Evolutionary conservation across 441 rosid species (phyloP).

Genomic region (Brassica balearica): DNA sequence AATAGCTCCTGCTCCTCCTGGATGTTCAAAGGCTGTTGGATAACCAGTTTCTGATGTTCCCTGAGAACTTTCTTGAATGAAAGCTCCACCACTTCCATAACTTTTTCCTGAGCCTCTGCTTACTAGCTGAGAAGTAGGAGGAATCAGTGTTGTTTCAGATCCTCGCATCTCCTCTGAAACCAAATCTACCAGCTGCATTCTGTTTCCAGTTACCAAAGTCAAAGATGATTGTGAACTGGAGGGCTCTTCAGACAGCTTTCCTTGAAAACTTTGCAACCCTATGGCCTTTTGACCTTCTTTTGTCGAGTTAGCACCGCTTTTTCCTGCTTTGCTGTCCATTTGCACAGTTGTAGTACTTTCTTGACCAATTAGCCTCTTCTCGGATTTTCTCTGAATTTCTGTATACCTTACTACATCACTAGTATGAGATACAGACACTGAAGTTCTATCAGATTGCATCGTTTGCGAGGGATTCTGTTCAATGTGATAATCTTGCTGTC

Average conservation of each 20-base stretch:
- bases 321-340: conserved; percentile 45
- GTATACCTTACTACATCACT: conserved; percentile 43
- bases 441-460: conserved; percentile 51
- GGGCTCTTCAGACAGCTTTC: conserved; percentile 45
- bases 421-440: conserved; percentile 51
- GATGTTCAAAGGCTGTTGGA: conserved; percentile 37
- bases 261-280: conserved; percentile 43
- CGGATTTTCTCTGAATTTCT: conserved; percentile 53
- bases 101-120: conserved; percentile 47
- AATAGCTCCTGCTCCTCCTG: conserved; percentile 45
- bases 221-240: conserved; percentile 56
- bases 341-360: conserved; percentile 47
- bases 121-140: conserved; percentile 66
- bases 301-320: conserved; percentile 11
- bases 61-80: conserved; percentile 47
- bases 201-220: conserved; percentile 45
- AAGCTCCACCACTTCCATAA: conserved; percentile 41
- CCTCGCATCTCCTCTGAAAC: conserved; percentile 49
- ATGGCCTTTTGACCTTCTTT: conserved; percentile 40
- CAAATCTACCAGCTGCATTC: conserved; percentile 47
- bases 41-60: conserved; percentile 56
- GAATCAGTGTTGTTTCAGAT: conserved; percentile 55
- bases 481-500: conserved; percentile 45
- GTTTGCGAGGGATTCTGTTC: conserved; percentile 48
- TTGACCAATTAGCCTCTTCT: conserved; percentile 52